Evolutionary conservation across 192 early-diverging fungal species (phyloP), one percentile per base, ranked within the genome.

Genomic region (Gaertneriomyces semiglobifer): DNA sequence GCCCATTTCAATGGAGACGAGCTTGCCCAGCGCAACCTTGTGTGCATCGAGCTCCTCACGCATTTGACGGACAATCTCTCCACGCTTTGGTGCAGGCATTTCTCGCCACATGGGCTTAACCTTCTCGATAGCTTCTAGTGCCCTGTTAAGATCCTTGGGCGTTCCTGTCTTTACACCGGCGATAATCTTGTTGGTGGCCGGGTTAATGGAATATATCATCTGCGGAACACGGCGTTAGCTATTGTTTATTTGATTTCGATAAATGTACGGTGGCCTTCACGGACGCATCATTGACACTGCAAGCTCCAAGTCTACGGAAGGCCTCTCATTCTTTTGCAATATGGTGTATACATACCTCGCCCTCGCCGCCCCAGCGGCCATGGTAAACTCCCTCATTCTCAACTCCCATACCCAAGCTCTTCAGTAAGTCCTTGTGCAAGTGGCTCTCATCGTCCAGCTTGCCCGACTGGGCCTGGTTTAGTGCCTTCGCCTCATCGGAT

Each of bases 1-100:
- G 69, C 95, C 95, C 86, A 98, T 93, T 77, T 97, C 94, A 48
- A 96, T 74, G 10, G 92, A 78, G 8, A 98, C 92, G 16, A 98
- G 80, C 19, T 79, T 81, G n/a, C 92, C 95, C 45, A 98, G 82
- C 12, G 87, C 86, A 55, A 90, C 77, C 58, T 88, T 86, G 62
- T 92, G 86, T 11, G 76, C 80, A 54, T 81, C 78, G 39, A 98
- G 82, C 38, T 88, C 88, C 55, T 91, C 86, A 53, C 93, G 84
- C 86, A 98, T 95, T 63, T 90, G 88, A 25, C 92, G 83, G 39
- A 98, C 84, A 52, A 98, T 85, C 60, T 94, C 90, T 44, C 95
- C 95, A 58, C 95, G 86, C 68, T 87, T 82, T 18, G 95, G 95
- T 33, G 88, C 88, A 11, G 95, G 93, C 12, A 81, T 81, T 39